These are phyloP conservation scores for Solanum hybrid DNA, from an alignment of 305 asterid species.

Conservation along the genomic window DNA sequence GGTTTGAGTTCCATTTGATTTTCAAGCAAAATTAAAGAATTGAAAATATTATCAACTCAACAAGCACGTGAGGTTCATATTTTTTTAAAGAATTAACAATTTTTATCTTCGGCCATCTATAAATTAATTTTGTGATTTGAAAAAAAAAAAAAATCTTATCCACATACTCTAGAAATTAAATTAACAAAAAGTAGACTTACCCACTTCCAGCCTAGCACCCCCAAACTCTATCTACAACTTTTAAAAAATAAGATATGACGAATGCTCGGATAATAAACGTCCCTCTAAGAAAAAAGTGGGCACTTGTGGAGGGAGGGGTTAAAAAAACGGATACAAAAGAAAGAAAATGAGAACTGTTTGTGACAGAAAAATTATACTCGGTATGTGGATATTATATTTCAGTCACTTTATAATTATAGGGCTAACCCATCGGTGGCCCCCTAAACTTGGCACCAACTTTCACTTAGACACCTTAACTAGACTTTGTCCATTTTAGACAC, in stretches of 20 bases:
- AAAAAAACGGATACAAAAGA: not conserved
- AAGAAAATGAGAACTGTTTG: not conserved
- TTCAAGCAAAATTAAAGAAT: not conserved
- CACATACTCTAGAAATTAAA: not conserved
- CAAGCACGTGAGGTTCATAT: not conserved
- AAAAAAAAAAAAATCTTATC: too few relatives aligned
- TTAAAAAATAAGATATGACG: too few relatives aligned
- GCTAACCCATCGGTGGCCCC: too few relatives aligned
- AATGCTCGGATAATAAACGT: too few relatives aligned
- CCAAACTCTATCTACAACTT: not conserved
- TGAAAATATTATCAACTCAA: not conserved
- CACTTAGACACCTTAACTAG: not conserved
- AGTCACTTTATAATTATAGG: too few relatives aligned
- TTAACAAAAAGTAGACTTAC: not conserved
- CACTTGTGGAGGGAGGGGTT: not conserved
- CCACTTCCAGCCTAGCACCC: not conserved
- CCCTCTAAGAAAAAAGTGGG: too few relatives aligned
- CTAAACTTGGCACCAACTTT: not conserved
- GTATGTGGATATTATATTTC: not conserved
- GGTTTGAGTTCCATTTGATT: not conserved
- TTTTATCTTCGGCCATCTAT: too few relatives aligned
- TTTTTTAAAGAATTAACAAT: too few relatives aligned
- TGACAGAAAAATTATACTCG: not conserved
- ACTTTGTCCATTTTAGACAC: not conserved
- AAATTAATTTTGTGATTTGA: too few relatives aligned